A percentile compares a stretch with the other conserved stretches of the same genome.
These are phyloP conservation scores for Aspergillus piperis DNA, from an alignment of 2,329 filamentous ascomycete species.

Conservation along the genomic window DNA sequence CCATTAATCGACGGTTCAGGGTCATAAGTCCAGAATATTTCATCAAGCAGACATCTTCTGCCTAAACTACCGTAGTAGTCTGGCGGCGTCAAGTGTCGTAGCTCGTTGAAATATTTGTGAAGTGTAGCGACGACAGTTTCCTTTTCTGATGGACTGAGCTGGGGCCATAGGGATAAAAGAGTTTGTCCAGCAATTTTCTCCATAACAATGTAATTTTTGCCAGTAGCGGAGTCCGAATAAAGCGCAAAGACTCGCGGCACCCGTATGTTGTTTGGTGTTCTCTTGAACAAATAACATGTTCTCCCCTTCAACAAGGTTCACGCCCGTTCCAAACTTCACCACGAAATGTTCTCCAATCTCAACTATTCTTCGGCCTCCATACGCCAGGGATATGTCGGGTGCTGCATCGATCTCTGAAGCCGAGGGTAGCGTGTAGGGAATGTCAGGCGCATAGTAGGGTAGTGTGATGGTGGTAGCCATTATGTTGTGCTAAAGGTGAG, in stretches of 20 bases:
- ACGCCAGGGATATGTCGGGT: background rate
- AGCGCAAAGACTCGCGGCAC: slow-evolving; percentile 38
- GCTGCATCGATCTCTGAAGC: slow-evolving; percentile 1
- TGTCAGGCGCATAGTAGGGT: background rate
- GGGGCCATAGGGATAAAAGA: too few species aligned
- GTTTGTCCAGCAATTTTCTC: slow-evolving; percentile 27
- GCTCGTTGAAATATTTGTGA: too few species aligned
- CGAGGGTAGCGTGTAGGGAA: slow-evolving; percentile 7
- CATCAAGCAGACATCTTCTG: too few species aligned
- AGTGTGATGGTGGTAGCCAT: background rate
- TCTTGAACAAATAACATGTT: slow-evolving; percentile 36
- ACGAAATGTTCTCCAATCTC: slow-evolving; percentile 15
- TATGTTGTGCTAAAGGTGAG: rapidly evolving
- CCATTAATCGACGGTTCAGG: too few species aligned
- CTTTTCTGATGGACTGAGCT: too few species aligned
- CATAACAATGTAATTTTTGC: slow-evolving; percentile 35
- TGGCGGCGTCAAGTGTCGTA: too few species aligned
- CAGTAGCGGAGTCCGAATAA: slow-evolving; percentile 22
- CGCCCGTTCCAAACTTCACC: slow-evolving; percentile 22
- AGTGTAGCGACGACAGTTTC: too few species aligned
- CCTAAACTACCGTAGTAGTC: too few species aligned
- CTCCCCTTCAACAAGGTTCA: slow-evolving; percentile 32
- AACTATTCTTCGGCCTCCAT: slow-evolving; percentile 6
- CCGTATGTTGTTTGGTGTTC: slow-evolving; percentile 24
- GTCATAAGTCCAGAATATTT: rapidly evolving